Percentiles rank a stretch among this genome's conserved stretches.
Evolutionary conservation across 2,329 filamentous ascomycete genomes (phyloP).

Genomic region (Neonectria coccinea): DNA sequence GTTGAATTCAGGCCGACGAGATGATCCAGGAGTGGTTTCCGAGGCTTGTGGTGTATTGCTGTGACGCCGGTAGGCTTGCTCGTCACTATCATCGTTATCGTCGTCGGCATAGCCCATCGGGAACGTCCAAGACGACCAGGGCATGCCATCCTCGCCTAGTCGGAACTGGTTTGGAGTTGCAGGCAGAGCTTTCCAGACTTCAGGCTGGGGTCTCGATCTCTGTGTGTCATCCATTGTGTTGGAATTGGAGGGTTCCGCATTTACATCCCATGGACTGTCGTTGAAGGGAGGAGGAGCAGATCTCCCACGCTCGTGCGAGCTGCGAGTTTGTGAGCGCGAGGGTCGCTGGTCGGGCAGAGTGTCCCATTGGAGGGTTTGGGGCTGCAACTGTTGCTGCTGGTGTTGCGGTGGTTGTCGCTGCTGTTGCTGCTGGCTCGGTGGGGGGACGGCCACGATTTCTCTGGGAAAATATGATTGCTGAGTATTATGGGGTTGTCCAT

Average conservation of each 20-base stretch:
- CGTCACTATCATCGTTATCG: constrained; percentile 28
- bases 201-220: constrained; percentile 33
- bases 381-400: constrained; percentile 8
- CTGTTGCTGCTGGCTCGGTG: constrained; percentile 3
- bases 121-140: constrained; percentile 56
- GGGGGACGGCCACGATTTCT: constrained; percentile 10
- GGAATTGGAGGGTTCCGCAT: constrained; percentile 46
- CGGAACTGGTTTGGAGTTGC: constrained; percentile 49
- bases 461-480: constrained; percentile 10
- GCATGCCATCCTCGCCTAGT: constrained; percentile 61
- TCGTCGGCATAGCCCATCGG: constrained; percentile 38
- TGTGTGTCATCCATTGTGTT: constrained; percentile 38
- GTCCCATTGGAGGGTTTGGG: constrained; percentile 12
- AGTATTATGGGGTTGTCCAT: constrained; percentile 1
- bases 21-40: constrained; percentile 15
- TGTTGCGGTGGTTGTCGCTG: not conserved
- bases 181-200: constrained; percentile 59
- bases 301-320: constrained; percentile 58
- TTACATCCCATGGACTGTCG: constrained; percentile 60
- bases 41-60: constrained; percentile 1
- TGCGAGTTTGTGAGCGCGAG: constrained; percentile 39
- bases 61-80: constrained; percentile 9
- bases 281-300: constrained; percentile 63
- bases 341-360: constrained; percentile 21
- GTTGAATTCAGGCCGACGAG: constrained; percentile 45